Conservation (phyloP, 352 stramenopile genomes). For the Pythium dissimile region DNA sequence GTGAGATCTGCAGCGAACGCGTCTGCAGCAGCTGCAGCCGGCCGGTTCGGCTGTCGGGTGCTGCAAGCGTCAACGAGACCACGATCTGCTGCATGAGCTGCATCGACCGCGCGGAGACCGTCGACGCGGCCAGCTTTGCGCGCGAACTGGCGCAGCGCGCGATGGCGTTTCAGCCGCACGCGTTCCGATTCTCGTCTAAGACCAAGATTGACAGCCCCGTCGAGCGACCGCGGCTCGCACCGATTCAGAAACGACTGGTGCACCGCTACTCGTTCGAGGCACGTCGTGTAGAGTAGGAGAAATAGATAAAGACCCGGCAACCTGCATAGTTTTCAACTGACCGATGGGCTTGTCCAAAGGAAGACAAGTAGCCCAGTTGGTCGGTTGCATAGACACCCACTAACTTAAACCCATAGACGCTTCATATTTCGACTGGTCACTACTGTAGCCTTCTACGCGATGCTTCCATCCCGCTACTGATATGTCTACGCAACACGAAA, state of each 20-base stretch:
- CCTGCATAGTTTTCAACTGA: too few species aligned
- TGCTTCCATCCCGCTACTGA: too few species aligned
- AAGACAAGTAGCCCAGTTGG: neutral
- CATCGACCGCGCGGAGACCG: constrained; percentile 6
- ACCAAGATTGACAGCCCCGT: neutral
- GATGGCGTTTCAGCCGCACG: constrained; percentile 5
- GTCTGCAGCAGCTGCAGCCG: constrained; percentile 10
- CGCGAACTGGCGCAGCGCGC: constrained; percentile 1
- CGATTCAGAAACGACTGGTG: constrained; percentile 5
- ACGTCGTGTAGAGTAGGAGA: neutral
- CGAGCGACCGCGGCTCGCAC: neutral
- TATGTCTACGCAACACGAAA: too few species aligned
- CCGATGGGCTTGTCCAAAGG: neutral
- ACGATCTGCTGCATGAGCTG: constrained; percentile 7
- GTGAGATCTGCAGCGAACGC: constrained; percentile 11
- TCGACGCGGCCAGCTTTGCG: constrained; percentile 6
- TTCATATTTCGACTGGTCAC: neutral
- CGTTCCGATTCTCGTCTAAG: neutral
- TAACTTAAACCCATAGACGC: neutral
- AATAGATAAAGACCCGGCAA: too few species aligned
- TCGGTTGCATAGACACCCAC: neutral
- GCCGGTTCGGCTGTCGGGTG: neutral
- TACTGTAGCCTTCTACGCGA: neutral
- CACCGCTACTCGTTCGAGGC: neutral
- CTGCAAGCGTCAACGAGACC: neutral